Base-by-base conservation (phyloP, 306 rosid genomes). In the Vigna hirtella region DNA sequence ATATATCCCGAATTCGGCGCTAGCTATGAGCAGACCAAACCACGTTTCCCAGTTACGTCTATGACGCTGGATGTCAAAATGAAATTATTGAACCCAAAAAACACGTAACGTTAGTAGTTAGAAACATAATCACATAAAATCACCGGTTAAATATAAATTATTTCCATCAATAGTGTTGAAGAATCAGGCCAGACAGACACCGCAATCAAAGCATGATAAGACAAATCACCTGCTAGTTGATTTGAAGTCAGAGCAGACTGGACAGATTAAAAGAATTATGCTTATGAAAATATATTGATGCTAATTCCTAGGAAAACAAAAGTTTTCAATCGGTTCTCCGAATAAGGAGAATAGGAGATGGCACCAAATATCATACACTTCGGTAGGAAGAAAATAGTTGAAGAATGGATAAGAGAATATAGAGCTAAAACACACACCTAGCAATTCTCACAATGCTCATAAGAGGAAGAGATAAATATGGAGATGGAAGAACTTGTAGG, bases 361-460 rank as follows among this genome's bases (percentile, higher is more conserved):
- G 15, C 22, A 51, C 36, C 24, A 53, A 57, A 61, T 66, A 67
- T 77, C 66, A 68, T 45, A 30, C 20, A 30, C 10, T 6, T 15
- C 28, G n/a, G 56, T 36, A 42, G 30, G 15, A 59, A 34, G 17
- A 36, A 62, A 26, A 74, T 22, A 32, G 74, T 64, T 70, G 40
- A 64, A 74, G 40, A 64, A 74, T 7, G 28, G 43, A 56, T 61
- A 5, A 66, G n/a, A 56, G 57, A 22, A 53, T 30, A 49, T 40
- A 49, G 68, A 36, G 17, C 64, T 18, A 7, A 52, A 20, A 48
- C 67, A 82, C 87, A 77, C 77, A 93, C 99, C 98, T 88, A 52
- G 97, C 94, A 86, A 95, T 93, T 82, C 78, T 86, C 65, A 88
- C 79, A 59, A 95, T 95, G 88, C 99, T 95, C 99, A 86, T 93